Evolutionary conservation across 2,329 filamentous ascomycete genomes (phyloP).

Genomic region (Tolypocladium inflatum): DNA sequence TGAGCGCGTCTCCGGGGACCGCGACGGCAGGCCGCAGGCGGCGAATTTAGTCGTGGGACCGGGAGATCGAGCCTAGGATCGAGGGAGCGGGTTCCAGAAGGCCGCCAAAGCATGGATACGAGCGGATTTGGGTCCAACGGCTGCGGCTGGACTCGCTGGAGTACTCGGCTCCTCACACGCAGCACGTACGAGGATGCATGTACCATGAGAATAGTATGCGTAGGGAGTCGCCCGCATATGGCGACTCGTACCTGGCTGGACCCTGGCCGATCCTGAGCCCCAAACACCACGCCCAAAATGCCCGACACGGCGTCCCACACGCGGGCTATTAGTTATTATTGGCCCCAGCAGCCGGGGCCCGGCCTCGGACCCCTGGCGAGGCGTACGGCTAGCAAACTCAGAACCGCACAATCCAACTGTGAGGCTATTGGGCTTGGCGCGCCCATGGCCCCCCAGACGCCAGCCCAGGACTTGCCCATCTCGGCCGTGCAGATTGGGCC

Average conservation of each 20-base stretch:
- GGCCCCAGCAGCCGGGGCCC: neutral
- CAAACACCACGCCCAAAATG: neutral
- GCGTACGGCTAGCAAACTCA: neutral
- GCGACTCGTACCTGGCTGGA: neutral
- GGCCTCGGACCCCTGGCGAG: neutral
- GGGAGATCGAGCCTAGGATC: neutral
- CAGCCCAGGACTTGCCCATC: neutral
- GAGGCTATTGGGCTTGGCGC: neutral
- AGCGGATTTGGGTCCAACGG: neutral
- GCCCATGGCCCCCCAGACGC: neutral
- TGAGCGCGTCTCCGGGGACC: neutral
- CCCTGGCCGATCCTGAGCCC: neutral
- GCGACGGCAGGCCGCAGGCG: neutral
- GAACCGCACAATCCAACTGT: neutral
- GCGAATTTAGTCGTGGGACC: neutral
- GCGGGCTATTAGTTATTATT: neutral
- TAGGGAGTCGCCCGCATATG: neutral
- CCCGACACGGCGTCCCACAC: neutral
- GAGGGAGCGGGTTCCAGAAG: neutral
- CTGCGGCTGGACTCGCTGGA: neutral
- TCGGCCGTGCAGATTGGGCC: neutral
- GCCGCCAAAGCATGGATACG: neutral
- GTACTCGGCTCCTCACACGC: neutral
- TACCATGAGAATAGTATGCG: neutral
- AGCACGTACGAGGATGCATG: too few relatives aligned